Conservation (phyloP, 1,284 basidiomycete genomes). For the Apiotrichum laibachii region DNA sequence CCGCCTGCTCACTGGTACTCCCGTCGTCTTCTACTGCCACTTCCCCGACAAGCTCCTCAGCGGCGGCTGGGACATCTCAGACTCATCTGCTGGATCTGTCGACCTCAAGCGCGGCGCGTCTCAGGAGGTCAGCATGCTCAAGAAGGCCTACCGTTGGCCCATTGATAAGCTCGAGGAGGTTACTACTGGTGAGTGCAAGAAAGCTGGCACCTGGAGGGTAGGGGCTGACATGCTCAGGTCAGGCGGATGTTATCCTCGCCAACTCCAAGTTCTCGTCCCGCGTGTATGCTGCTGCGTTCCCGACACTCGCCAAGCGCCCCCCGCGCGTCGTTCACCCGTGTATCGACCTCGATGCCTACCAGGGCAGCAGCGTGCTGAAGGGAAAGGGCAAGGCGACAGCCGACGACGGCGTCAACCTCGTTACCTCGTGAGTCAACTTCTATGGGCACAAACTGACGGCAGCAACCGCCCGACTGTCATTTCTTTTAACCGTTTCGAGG, state of each 20-base stretch:
- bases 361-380: constrained; percentile 34
- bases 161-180: constrained; percentile 87
- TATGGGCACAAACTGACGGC: constrained; percentile 6
- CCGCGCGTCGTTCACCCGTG: constrained; percentile 87
- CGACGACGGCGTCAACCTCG: constrained; percentile 58
- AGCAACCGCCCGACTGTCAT: constrained; percentile 74
- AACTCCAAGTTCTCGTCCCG: constrained; percentile 87
- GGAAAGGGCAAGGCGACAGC: constrained; percentile 42
- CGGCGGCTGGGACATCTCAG: constrained; percentile 43
- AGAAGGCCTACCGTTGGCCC: constrained; percentile 76
- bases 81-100: constrained; percentile 50
- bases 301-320: constrained; percentile 58
- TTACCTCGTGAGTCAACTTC: constrained; percentile 63
- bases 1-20: constrained; percentile 63
- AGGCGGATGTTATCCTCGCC: constrained; percentile 84
- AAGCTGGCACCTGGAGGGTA: too few species aligned
- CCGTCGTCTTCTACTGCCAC: constrained; percentile 95
- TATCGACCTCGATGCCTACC: constrained; percentile 75
- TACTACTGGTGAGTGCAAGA: constrained; percentile 78
- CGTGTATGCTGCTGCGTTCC: constrained; percentile 74
- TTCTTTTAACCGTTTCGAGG: constrained; percentile 93
- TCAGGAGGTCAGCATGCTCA: constrained; percentile 57
- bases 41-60: constrained; percentile 90
- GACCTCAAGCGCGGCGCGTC: constrained; percentile 66
- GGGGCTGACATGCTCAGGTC: constrained; percentile 57